Percentiles rank a stretch among this genome's conserved stretches.
Conservation (phyloP, 306 rosid species). For the Biancaea sappan region DNA sequence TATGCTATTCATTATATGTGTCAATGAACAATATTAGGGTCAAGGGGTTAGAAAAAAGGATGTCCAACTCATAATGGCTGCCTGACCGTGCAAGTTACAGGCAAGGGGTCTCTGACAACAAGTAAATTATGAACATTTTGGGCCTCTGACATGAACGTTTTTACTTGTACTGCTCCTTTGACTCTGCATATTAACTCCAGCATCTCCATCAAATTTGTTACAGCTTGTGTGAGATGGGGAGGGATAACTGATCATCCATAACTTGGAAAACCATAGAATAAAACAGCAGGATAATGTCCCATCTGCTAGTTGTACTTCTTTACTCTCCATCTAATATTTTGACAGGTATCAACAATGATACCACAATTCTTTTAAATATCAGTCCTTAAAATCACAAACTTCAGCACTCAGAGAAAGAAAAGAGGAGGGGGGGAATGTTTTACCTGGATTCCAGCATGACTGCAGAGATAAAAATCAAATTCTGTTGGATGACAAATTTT, state of each 20-base stretch:
- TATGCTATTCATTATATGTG: neutral
- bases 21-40: neutral
- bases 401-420: neutral
- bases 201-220: neutral
- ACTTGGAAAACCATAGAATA: neutral
- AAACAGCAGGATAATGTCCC: neutral
- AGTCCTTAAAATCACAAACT: neutral
- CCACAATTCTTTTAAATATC: neutral
- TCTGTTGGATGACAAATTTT: constrained; percentile 94
- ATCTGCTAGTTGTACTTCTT: neutral
- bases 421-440: neutral
- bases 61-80: neutral
- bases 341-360: neutral
- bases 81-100: neutral
- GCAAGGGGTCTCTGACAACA: neutral
- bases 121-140: neutral
- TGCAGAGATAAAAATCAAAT: constrained; percentile 92
- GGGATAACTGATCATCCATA: neutral
- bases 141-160: neutral
- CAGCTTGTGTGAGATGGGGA: neutral
- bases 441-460: constrained; percentile 96
- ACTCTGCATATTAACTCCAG: neutral
- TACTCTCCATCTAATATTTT: constrained; percentile 11
- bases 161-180: neutral
- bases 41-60: neutral